phyloP scores from a whole-genome alignment of 495 filamentous ascomycete species.

The Daldinia caldariorum region DNA sequence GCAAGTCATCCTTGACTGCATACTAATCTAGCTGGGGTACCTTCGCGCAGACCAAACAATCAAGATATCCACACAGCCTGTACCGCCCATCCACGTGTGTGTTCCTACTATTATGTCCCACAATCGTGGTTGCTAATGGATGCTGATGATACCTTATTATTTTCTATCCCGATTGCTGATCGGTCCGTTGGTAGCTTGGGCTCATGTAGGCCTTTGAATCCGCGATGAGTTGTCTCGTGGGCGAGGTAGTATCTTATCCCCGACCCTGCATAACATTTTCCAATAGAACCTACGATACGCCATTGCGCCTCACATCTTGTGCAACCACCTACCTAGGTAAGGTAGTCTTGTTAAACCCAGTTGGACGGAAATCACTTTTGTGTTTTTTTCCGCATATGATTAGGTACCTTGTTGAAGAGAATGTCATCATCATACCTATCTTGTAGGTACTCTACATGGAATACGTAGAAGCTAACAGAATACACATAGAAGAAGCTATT shows the following conservation, averaged over 20 bases:
- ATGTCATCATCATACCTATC: background rate
- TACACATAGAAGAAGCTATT: slow-evolving; percentile 8
- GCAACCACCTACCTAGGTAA: slow-evolving; percentile 33
- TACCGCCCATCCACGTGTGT: slow-evolving; percentile 22
- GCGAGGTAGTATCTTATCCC: slow-evolving; percentile 40
- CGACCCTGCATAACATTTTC: slow-evolving; percentile 33
- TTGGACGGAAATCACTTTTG: no score
- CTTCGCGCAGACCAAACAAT: slow-evolving; percentile 30
- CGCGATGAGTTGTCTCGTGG: slow-evolving; percentile 44
- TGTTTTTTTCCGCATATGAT: background rate
- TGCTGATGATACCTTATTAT: slow-evolving; percentile 20
- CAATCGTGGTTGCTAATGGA: slow-evolving; percentile 13
- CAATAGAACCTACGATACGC: slow-evolving; percentile 17
- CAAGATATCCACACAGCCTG: slow-evolving; percentile 34
- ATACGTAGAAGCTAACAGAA: slow-evolving; percentile 10
- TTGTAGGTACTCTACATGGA: background rate
- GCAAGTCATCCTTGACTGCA: slow-evolving; percentile 46
- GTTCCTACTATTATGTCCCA: slow-evolving; percentile 19
- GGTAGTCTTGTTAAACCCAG: background rate
- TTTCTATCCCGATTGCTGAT: slow-evolving; percentile 37
- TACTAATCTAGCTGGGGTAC: slow-evolving; percentile 34
- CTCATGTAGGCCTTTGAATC: slow-evolving; percentile 29
- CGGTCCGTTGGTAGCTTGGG: slow-evolving; percentile 32
- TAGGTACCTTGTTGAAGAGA: background rate
- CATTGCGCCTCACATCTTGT: slow-evolving; percentile 39